Base-by-base conservation (phyloP, 169 alveolate genomes). In the Plasmodium relictum region DNA sequence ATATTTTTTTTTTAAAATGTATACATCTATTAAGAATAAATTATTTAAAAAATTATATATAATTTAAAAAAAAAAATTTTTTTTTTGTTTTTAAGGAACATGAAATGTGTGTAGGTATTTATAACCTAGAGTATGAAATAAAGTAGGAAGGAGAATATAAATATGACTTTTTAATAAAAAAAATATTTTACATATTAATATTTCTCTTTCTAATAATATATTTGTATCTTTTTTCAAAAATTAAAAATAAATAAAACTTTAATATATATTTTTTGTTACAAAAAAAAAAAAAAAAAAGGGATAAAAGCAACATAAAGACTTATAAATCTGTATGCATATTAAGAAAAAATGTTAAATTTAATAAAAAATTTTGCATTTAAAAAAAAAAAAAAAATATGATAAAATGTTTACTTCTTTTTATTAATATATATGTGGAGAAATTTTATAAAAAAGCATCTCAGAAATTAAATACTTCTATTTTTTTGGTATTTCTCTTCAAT, bases 31-130 rank as follows among this genome's bases (percentile, higher is more conserved):
- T n/a, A n/a, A n/a, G n/a, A n/a, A n/a, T n/a, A n/a, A n/a, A n/a
- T n/a, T n/a, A n/a, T n/a, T n/a, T n/a, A n/a, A n/a, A n/a, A n/a
- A n/a, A n/a, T n/a, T n/a, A n/a, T n/a, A n/a, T n/a, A n/a, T n/a
- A n/a, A n/a, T n/a, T n/a, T n/a, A n/a, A n/a, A n/a, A n/a, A n/a
- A n/a, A n/a, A n/a, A n/a, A n/a, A n/a, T 31, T 41, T 66, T 37
- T 66, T 18, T 66, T 42, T 41, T 12, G 14, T 54, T 37, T 72
- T 54, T 72, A 52, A 76, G 89, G 89, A 76, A 9, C 76, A 76
- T 58, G 89, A 76, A 44, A 76, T 76, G 89, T 76, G 89, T 12
- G 89, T 76, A 42, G 89, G 89, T 0, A 65, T 76, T 44, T 76
- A 76, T 69, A 76, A 76, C 42, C 20, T 76, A 14, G 89, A 76